Base-by-base conservation (phyloP, 1,139 yeast species). In the Lodderomyces jiufengensis region DNA sequence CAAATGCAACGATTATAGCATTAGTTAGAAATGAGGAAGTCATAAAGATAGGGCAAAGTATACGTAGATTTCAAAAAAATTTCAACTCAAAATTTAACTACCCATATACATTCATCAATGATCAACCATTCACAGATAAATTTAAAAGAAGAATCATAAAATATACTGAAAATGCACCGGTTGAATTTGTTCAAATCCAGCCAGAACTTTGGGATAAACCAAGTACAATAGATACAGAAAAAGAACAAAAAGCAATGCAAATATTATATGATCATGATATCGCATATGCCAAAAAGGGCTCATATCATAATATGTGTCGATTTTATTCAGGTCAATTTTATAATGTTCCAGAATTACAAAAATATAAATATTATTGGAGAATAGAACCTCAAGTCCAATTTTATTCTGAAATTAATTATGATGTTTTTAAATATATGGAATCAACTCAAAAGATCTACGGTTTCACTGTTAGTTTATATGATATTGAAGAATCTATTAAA, bases 51-150 rank as follows among this genome's bases (percentile, higher is more conserved):
- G 54, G 74, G 0, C 48, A 50, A 9, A 73, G 94, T 2, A 76
- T 86, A 37, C 52, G 54, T 33, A 72, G 70, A 46, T 71, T 86
- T 26, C 95, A 86, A 51, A 56, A 56, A 20, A 69, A 66, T 3
- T 86, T 87, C 62, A 87, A 87, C 53, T 46, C 58, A 21, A 80
- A 83, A 52, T 86, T 78, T 55, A 69, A 73, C 34, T 86, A 86
- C 52, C 95, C 95, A 0, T 85, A 86, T 66, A 84, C 86, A 1
- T 84, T 86, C 50, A 55, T 86, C 34, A 86, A 85, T 52, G 94
- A 86, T 50, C 68, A 64, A 39, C 79, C 78, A 7, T 86, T 86
- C 52, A 63, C 76, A 1, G 73, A 75, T 0, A 57, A 57, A 27
- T 85, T 84, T 59, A 83, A 69, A 48, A 45, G 53, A 2, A 50